A percentile compares a stretch with the other conserved stretches of the same genome.
Conservation (phyloP, 345 rosid genomes). For the Eucalyptus victrix region DNA sequence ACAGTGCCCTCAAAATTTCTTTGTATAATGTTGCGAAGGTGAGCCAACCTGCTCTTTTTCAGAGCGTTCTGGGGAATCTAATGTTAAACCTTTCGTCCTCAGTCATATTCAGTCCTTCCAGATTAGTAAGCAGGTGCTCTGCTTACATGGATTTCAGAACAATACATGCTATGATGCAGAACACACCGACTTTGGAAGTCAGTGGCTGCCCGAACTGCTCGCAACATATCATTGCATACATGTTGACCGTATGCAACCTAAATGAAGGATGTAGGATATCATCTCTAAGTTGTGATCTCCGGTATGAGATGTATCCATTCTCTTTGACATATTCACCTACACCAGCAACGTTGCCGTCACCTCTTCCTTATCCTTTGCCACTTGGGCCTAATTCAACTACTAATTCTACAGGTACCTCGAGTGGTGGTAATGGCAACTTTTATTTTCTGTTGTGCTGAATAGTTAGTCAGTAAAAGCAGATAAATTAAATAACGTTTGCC, state of each 20-base stretch:
- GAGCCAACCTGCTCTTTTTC: not conserved
- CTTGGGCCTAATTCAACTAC: not conserved
- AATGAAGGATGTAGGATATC: not conserved
- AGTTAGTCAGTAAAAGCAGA: not conserved
- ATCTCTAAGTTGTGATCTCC: slow-evolving; percentile 13
- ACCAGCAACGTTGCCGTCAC: not conserved
- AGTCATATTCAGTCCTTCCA: slow-evolving; percentile 7
- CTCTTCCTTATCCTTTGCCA: not conserved
- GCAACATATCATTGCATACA: not conserved
- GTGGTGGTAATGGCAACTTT: not conserved
- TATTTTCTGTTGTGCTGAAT: not conserved
- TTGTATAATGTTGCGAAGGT: not conserved
- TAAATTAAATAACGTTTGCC: not conserved
- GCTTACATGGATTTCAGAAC: not conserved
- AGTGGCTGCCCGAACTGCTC: slow-evolving; percentile 9
- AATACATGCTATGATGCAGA: slow-evolving; percentile 23
- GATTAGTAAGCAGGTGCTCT: not conserved
- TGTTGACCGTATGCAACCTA: not conserved
- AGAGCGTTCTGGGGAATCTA: not conserved
- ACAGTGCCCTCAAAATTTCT: not conserved
- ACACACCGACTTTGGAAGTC: slow-evolving; percentile 9
- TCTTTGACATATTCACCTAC: not conserved
- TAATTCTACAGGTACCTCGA: not conserved
- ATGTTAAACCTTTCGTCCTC: not conserved
- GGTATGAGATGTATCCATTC: slow-evolving; percentile 17